phyloP scores from a whole-genome alignment of 768 basidiomycete species.

The Leccinum subgranulosum region DNA sequence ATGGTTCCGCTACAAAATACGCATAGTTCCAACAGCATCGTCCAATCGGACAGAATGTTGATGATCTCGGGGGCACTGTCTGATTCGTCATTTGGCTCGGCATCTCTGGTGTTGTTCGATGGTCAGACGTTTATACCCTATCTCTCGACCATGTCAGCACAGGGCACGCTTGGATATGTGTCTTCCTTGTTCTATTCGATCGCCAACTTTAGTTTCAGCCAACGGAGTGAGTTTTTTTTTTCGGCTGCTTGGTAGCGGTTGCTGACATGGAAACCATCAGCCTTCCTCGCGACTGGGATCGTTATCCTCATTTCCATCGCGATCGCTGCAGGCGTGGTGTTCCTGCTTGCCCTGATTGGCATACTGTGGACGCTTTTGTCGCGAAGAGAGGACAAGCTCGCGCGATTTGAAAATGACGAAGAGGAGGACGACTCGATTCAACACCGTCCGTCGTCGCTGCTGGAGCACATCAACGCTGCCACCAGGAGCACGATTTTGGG shows the following conservation, averaged over 20 bases:
- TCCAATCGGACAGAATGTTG: slow-evolving; percentile 84
- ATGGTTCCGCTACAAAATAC: slow-evolving; percentile 87
- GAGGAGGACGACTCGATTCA: slow-evolving; percentile 75
- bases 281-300: slow-evolving; percentile 86
- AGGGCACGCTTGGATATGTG: slow-evolving; percentile 68
- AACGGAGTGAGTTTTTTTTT: slow-evolving; percentile 51
- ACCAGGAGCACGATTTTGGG: slow-evolving; percentile 82
- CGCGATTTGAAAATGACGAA: slow-evolving; percentile 63
- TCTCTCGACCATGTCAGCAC: slow-evolving; percentile 60
- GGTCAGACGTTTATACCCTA: slow-evolving; percentile 82
- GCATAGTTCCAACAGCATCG: slow-evolving; percentile 65
- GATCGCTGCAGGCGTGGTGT: slow-evolving; percentile 91
- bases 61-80: slow-evolving; percentile 80
- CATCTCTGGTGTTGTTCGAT: slow-evolving; percentile 85
- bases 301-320: slow-evolving; percentile 98
- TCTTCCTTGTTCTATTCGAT: slow-evolving; percentile 83
- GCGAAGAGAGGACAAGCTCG: slow-evolving; percentile 68
- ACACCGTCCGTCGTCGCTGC: slow-evolving; percentile 81
- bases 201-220: slow-evolving; percentile 69
- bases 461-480: slow-evolving; percentile 89
- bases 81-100: slow-evolving; percentile 69
- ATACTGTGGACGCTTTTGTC: slow-evolving; percentile 89
- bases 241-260: background rate
- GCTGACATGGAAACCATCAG: slow-evolving; percentile 35
- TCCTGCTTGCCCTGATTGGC: slow-evolving; percentile 79